Conservation (phyloP, 805 yeast genomes). For the Kockiozyma suomiensis region DNA sequence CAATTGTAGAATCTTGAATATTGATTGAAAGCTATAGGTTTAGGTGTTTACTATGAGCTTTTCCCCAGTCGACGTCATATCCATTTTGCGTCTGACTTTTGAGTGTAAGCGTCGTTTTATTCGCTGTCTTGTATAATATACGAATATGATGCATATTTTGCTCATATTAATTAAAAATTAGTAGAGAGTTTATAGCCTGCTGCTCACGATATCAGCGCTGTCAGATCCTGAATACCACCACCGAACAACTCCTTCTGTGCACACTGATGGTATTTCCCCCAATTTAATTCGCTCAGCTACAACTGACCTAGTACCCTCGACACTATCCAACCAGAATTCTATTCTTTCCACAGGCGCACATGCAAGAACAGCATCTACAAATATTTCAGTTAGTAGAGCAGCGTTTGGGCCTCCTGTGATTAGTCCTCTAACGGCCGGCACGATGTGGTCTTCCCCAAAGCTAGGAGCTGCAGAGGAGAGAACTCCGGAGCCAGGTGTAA, state of each 20-base stretch:
- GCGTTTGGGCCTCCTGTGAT: not conserved
- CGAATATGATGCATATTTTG: too few species aligned
- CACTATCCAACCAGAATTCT: constrained; percentile 10
- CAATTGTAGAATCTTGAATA: not conserved
- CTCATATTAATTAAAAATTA: too few species aligned
- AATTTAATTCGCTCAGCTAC: constrained; percentile 11
- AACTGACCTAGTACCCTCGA: not conserved
- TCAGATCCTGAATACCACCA: constrained; percentile 24
- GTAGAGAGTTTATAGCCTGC: not conserved
- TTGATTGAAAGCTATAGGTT: not conserved
- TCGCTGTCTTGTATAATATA: too few species aligned
- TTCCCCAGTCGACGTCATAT: not conserved
- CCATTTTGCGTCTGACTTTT: too few species aligned
- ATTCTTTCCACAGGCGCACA: constrained; percentile 16
- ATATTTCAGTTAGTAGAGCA: not conserved
- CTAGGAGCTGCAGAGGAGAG: constrained; percentile 19
- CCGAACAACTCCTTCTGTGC: constrained; percentile 17
- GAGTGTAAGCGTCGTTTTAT: too few species aligned
- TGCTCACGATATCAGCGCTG: not conserved
- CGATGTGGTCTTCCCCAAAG: constrained; percentile 10
- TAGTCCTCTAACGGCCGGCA: constrained; percentile 8
- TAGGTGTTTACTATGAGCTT: too few species aligned
- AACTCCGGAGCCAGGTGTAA: constrained; percentile 25
- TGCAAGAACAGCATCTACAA: constrained; percentile 20
- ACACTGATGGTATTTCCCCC: constrained; percentile 26